Percentiles rank a stretch among this genome's conserved stretches.
Conservation (phyloP, 2,329 filamentous ascomycete genomes). For the Tolypocladium amazonense region DNA sequence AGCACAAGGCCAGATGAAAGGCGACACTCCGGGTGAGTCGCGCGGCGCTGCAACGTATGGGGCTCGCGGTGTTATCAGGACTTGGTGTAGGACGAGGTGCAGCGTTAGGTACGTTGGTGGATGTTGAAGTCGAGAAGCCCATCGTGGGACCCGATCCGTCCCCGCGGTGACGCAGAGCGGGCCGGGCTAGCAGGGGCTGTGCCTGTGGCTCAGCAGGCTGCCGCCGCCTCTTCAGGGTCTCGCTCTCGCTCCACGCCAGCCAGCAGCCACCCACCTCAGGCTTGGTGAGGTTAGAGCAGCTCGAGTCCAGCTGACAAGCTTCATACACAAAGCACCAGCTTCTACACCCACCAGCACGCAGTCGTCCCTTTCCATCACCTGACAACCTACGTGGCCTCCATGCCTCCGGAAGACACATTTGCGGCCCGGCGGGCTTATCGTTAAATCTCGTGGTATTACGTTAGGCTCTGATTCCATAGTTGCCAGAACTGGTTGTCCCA, state of each 20-base stretch:
- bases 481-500: slow-evolving; percentile 30
- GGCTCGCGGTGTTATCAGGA: neutral
- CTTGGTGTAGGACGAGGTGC: neutral
- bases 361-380: too few species aligned
- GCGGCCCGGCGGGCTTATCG: too few species aligned
- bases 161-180: slow-evolving; percentile 13
- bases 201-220: slow-evolving; percentile 1
- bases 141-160: slow-evolving; percentile 3
- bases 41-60: neutral
- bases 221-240: neutral
- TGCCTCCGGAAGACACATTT: too few species aligned
- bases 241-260: neutral
- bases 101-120: neutral
- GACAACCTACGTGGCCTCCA: too few species aligned
- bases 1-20: neutral
- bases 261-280: too few species aligned
- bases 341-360: too few species aligned
- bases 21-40: neutral
- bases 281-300: too few species aligned
- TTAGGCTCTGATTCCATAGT: slow-evolving; percentile 19
- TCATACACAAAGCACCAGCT: too few species aligned
- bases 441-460: neutral
- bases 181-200: neutral
- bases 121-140: neutral
- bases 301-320: too few species aligned